Percentiles rank a stretch among this genome's conserved stretches.
phyloP scores from a whole-genome alignment of 1,284 basidiomycete species.

The Thecaphora frezii region DNA sequence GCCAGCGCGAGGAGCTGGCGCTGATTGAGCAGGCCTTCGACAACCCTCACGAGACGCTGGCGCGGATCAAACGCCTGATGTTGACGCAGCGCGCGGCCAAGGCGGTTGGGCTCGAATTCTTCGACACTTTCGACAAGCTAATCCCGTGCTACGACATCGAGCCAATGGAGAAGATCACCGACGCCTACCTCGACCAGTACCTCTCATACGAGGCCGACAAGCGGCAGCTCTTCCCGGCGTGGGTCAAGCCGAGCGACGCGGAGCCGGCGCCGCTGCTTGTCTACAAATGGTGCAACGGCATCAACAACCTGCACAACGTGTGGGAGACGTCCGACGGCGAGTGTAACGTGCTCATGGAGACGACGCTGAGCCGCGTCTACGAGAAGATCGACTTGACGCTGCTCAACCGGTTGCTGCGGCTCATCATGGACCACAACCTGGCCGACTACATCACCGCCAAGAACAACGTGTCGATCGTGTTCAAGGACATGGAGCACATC shows the following conservation, averaged over 20 bases:
- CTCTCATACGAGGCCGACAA: constrained; percentile 59
- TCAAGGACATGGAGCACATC: constrained; percentile 59
- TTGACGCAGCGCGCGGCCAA: constrained; percentile 59
- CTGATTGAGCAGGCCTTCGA: constrained; percentile 59
- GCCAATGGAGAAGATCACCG: constrained; percentile 59
- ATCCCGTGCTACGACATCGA: constrained; percentile 58
- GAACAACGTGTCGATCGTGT: constrained; percentile 59
- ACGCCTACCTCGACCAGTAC: constrained; percentile 58
- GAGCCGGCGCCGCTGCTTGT: constrained; percentile 58
- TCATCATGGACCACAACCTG: constrained; percentile 59
- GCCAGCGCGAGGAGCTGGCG: constrained; percentile 57
- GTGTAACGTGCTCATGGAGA: constrained; percentile 59
- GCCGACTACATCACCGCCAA: constrained; percentile 59
- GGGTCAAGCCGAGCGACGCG: constrained; percentile 59
- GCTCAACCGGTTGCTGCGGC: constrained; percentile 55
- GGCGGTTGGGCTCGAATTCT: constrained; percentile 58
- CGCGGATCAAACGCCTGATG: constrained; percentile 58
- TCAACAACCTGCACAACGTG: constrained; percentile 57
- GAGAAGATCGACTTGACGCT: constrained; percentile 59
- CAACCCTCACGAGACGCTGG: constrained; percentile 58
- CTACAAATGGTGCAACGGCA: constrained; percentile 59
- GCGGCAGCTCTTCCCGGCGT: constrained; percentile 59
- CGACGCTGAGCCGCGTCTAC: constrained; percentile 55
- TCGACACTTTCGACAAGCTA: constrained; percentile 56
- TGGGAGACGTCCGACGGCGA: constrained; percentile 58